Percentiles rank a stretch among this genome's conserved stretches.
Evolutionary conservation across 2,329 filamentous ascomycete genomes (phyloP).

Genomic region (Fusarium albidum): DNA sequence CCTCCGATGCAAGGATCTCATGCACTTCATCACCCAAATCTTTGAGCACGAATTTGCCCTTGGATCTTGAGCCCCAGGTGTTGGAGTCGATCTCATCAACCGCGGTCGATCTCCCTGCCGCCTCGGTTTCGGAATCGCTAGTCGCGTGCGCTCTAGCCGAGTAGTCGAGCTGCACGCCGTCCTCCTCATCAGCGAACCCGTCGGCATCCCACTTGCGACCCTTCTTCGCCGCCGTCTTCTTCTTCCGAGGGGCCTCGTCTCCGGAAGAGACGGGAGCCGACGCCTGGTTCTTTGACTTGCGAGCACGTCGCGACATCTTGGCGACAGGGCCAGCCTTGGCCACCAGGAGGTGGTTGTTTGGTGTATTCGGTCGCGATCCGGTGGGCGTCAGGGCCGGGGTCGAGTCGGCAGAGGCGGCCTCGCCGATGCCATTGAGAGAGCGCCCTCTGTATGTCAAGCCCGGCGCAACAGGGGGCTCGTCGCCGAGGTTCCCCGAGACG

Average conservation of each 20-base stretch:
- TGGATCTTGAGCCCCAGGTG: slow-evolving; percentile 85
- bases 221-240: slow-evolving; percentile 84
- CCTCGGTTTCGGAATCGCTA: slow-evolving; percentile 62
- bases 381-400: slow-evolving; percentile 76
- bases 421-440: slow-evolving; percentile 46
- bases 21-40: slow-evolving; percentile 95
- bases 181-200: slow-evolving; percentile 85
- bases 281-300: slow-evolving; percentile 72
- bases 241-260: slow-evolving; percentile 75
- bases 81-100: slow-evolving; percentile 80
- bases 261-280: slow-evolving; percentile 79
- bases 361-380: slow-evolving; percentile 81
- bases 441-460: slow-evolving; percentile 52
- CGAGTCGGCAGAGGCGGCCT: slow-evolving; percentile 67
- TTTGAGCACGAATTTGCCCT: slow-evolving; percentile 92
- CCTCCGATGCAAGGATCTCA: slow-evolving; percentile 82
- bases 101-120: slow-evolving; percentile 60
- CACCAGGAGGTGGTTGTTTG: slow-evolving; percentile 70
- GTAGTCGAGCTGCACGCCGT: slow-evolving; percentile 85
- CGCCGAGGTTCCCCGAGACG: slow-evolving; percentile 40
- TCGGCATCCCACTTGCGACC: slow-evolving; percentile 93
- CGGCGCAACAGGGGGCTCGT: slow-evolving; percentile 43
- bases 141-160: slow-evolving; percentile 69
- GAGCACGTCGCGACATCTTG: slow-evolving; percentile 82
- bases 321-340: slow-evolving; percentile 77